phyloP scores from a whole-genome alignment of 345 rosid species.

The Leavenworthia alabamica region DNA sequence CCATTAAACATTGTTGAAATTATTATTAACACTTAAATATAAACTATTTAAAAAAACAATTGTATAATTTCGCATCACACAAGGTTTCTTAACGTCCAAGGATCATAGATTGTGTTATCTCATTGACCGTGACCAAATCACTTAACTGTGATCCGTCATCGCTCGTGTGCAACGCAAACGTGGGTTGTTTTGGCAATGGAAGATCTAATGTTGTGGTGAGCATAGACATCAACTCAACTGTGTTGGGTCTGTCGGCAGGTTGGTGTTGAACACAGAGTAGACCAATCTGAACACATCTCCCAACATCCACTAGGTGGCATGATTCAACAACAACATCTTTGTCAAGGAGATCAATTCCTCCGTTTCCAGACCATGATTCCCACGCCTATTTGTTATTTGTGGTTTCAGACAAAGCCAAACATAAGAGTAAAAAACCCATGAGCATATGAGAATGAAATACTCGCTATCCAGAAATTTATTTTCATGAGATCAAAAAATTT shows the following conservation, averaged over 20 bases:
- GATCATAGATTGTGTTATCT: conserved; percentile 1
- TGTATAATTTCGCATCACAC: not conserved
- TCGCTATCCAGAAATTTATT: too few species aligned
- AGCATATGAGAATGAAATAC: too few species aligned
- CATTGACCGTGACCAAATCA: not conserved
- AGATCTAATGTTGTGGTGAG: conserved; percentile 4
- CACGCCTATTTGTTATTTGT: conserved; percentile 13
- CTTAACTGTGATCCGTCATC: not conserved
- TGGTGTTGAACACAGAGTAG: conserved; percentile 21
- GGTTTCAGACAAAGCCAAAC: too few species aligned
- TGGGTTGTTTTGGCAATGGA: not conserved
- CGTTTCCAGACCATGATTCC: conserved; percentile 8
- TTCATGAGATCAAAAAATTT: too few species aligned
- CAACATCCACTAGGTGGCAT: not conserved
- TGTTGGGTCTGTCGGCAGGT: conserved; percentile 18
- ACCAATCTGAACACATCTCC: conserved; percentile 14
- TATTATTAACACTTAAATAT: too few species aligned
- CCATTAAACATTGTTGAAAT: too few species aligned
- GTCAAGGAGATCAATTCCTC: conserved; percentile 10
- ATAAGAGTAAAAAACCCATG: too few species aligned
- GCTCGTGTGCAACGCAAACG: not conserved
- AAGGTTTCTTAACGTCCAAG: not conserved
- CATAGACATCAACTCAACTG: conserved; percentile 7
- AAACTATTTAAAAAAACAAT: too few species aligned
- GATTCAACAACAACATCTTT: not conserved